phyloP scores from a whole-genome alignment of 1,139 yeast genomes.

The Saccharomyces hybrid region DNA sequence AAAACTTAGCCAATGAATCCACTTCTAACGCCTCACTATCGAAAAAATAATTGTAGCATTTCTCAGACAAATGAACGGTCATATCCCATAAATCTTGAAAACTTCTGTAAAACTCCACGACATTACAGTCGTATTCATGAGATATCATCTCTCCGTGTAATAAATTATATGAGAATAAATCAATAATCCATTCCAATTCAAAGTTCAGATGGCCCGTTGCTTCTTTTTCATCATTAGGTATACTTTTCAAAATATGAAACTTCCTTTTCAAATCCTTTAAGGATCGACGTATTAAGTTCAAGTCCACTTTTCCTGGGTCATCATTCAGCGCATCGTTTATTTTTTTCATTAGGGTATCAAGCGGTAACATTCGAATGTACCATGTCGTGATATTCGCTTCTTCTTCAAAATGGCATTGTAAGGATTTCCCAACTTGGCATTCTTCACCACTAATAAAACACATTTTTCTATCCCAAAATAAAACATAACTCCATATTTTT shows the following conservation, averaged over 20 bases:
- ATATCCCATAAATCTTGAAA: conserved; percentile 21
- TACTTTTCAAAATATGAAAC: conserved; percentile 2
- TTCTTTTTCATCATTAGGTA: not conserved
- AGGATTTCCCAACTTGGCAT: conserved; percentile 23
- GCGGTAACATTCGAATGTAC: conserved; percentile 16
- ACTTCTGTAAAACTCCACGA: conserved; percentile 12
- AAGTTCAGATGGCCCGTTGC: conserved; percentile 12
- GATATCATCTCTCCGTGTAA: conserved; percentile 21
- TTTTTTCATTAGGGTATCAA: conserved; percentile 17
- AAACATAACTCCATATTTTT: conserved; percentile 25
- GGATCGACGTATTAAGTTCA: conserved; percentile 6
- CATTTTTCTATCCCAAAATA: conserved; percentile 30
- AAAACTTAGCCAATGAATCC: conserved; percentile 20
- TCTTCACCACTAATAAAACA: conserved; percentile 26
- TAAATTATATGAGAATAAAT: conserved; percentile 17
- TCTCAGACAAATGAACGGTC: conserved; percentile 14
- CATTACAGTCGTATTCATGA: conserved; percentile 16
- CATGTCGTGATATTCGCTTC: conserved; percentile 8
- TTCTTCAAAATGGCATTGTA: conserved; percentile 6
- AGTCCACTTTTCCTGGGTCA: conserved; percentile 18
- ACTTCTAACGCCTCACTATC: conserved; percentile 8
- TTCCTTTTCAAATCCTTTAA: conserved; percentile 12
- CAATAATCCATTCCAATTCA: conserved; percentile 21
- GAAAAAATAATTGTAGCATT: conserved; percentile 19
- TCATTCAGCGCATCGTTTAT: conserved; percentile 20